phyloP scores from a whole-genome alignment of 768 basidiomycete species.

The Chalciporus chontae region DNA sequence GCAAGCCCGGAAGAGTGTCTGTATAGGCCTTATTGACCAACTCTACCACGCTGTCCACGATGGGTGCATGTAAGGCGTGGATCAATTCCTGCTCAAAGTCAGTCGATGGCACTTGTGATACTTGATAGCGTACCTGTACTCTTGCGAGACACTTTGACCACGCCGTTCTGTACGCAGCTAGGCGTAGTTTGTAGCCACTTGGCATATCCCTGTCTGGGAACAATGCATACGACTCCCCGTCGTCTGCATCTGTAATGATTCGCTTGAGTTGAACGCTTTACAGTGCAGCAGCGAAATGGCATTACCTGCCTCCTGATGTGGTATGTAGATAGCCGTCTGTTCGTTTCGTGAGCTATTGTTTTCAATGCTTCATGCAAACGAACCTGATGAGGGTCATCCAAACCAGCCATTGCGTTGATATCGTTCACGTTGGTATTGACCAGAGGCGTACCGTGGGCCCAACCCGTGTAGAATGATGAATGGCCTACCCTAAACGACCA shows the following conservation, averaged over 20 bases:
- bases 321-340: constrained; percentile 31
- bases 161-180: constrained; percentile 50
- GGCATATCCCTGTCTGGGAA: constrained; percentile 30
- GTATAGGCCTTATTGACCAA: constrained; percentile 44
- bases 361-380: background rate
- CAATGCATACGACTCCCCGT: constrained; percentile 21
- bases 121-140: constrained; percentile 44
- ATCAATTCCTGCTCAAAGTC: constrained; percentile 39
- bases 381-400: constrained; percentile 29
- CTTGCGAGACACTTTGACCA: constrained; percentile 59
- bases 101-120: constrained; percentile 2
- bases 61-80: constrained; percentile 44
- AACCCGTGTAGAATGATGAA: background rate
- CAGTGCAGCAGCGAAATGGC: background rate
- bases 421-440: background rate
- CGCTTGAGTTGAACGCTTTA: background rate
- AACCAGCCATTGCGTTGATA: background rate
- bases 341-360: constrained; percentile 8
- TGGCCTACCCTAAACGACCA: constrained; percentile 46
- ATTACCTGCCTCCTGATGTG: constrained; percentile 21
- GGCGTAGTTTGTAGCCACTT: constrained; percentile 37
- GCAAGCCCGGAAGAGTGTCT: constrained; percentile 49
- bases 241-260: constrained; percentile 13
- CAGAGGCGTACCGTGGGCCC: background rate
- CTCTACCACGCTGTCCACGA: constrained; percentile 42